phyloP scores from a whole-genome alignment of 2,329 filamentous ascomycete genomes.

The Dactylellina sp. region DNA sequence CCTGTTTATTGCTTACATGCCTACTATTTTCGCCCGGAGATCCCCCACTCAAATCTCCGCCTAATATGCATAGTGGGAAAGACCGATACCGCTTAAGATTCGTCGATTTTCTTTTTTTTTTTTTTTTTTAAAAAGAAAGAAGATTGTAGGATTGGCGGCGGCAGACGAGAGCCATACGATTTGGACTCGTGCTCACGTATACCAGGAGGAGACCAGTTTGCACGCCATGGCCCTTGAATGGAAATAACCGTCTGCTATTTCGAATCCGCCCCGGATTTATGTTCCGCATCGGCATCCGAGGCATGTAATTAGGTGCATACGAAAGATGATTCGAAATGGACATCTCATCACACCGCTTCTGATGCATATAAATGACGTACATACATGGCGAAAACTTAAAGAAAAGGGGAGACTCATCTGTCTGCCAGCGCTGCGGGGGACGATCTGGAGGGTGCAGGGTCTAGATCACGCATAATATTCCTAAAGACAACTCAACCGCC shows the following conservation, averaged over 20 bases:
- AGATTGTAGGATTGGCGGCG: constrained; percentile 18
- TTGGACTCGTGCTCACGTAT: not conserved
- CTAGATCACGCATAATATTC: constrained; percentile 23
- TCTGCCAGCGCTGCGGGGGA: not conserved
- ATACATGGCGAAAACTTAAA: constrained; percentile 24
- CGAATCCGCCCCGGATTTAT: not conserved
- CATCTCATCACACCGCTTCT: constrained; percentile 52
- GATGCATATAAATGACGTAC: constrained; percentile 53
- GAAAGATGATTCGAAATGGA: constrained; percentile 25
- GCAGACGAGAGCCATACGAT: constrained; percentile 27
- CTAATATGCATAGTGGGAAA: not conserved
- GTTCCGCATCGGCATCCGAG: not conserved
- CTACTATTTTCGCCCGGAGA: too few species aligned
- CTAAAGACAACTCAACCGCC: constrained; percentile 18
- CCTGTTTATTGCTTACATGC: not conserved
- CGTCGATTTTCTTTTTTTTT: too few species aligned
- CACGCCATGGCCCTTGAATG: constrained; percentile 2
- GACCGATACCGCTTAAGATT: not conserved
- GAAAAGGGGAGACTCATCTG: constrained; percentile 9
- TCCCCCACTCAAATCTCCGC: not conserved
- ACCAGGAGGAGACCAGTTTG: constrained; percentile 2
- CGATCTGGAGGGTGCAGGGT: not conserved
- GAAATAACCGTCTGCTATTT: constrained; percentile 27
- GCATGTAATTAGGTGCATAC: not conserved
- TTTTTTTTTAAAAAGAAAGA: not conserved